Base-by-base conservation (phyloP, 2,329 filamentous ascomycete genomes). In the Fusarium euwallaceae region DNA sequence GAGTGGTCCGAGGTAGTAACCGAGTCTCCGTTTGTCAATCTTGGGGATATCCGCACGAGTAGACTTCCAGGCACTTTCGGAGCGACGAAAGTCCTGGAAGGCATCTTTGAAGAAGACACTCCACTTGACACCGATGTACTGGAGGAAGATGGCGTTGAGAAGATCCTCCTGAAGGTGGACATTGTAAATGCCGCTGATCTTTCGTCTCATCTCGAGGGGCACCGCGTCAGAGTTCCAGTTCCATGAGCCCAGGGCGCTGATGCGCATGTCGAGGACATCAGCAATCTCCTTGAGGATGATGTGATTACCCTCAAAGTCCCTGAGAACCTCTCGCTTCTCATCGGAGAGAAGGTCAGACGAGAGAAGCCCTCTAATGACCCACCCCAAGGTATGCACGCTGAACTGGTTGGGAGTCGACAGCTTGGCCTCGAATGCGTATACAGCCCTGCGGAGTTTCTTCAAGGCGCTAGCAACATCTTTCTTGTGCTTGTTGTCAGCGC, bases 91-190 rank as follows among this genome's bases (percentile, higher is more conserved):
- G 0, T 37, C 36, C 6, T 55, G 71, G 45, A 88, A 84, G 0
- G 74, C 78, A 0, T 62, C 14, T 60, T 86, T 88, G 61, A 88
- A 75, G 39, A 83, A 83, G 0, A 85, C 82, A 2, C 86, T 86
- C 84, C 86, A 87, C 34, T 82, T 85, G 16, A 86, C 79, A 3
- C 87, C 87, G 29, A 89, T 81, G 62, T 85, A 87, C 55, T 89
- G 86, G 0, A 89, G 78, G n/a, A 89, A 84, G 1, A 89, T 83
- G 1, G 86, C 86, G 63, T 88, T 86, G 2, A 88, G 82, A 0
- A 88, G 82, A 36, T 89, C 87, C 70, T 88, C 86, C 39, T 88
- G 85, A 85, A 88, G 88, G 67, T 84, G 83, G n/a, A 88, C 81
- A 43, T 86, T 83, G 74, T 87, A 88, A 27, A 85, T 80, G 1